A percentile compares a stretch with the other conserved stretches of the same genome.
Evolutionary conservation across 169 alveolate genomes (phyloP).

Genomic region (Babesia bigemina): DNA sequence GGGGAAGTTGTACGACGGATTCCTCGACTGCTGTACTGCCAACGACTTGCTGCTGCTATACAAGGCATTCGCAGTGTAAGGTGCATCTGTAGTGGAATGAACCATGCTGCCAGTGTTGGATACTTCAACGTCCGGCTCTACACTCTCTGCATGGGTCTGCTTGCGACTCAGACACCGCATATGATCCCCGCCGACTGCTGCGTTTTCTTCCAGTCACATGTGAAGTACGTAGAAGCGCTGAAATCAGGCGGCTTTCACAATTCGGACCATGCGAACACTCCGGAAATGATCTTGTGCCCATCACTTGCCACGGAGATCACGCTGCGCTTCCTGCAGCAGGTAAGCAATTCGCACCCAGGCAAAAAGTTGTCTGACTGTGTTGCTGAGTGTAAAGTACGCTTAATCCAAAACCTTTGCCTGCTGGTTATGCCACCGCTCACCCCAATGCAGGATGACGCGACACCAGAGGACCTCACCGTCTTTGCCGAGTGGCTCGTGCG

Average conservation of each 20-base stretch:
- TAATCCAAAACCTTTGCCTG: neutral
- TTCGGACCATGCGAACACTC: neutral
- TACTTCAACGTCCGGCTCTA: slow-evolving; percentile 11
- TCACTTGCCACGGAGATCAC: slow-evolving; percentile 40
- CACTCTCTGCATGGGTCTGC: slow-evolving; percentile 23
- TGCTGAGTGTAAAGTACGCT: too few relatives aligned
- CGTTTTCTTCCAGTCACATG: slow-evolving; percentile 43
- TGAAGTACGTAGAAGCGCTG: slow-evolving; percentile 16
- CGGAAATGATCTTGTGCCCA: slow-evolving; percentile 10
- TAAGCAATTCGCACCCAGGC: neutral
- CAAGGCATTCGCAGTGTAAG: slow-evolving; percentile 67
- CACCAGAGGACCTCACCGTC: slow-evolving; percentile 45
- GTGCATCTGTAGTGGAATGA: neutral
- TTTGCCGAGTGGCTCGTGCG: slow-evolving; percentile 31
- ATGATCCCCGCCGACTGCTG: slow-evolving; percentile 48
- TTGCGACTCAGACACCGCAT: slow-evolving; percentile 23
- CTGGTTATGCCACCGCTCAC: neutral
- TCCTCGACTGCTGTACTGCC: slow-evolving; percentile 30
- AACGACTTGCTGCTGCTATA: slow-evolving; percentile 61
- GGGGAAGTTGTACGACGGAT: slow-evolving; percentile 15
- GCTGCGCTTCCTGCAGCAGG: slow-evolving; percentile 31
- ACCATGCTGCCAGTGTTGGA: slow-evolving; percentile 22
- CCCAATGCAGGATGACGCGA: slow-evolving; percentile 7
- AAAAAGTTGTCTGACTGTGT: too few relatives aligned
- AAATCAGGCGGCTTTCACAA: neutral